Evolutionary conservation across 352 stramenopile genomes (phyloP).

Genomic region (Globisporangium cederbergense): DNA sequence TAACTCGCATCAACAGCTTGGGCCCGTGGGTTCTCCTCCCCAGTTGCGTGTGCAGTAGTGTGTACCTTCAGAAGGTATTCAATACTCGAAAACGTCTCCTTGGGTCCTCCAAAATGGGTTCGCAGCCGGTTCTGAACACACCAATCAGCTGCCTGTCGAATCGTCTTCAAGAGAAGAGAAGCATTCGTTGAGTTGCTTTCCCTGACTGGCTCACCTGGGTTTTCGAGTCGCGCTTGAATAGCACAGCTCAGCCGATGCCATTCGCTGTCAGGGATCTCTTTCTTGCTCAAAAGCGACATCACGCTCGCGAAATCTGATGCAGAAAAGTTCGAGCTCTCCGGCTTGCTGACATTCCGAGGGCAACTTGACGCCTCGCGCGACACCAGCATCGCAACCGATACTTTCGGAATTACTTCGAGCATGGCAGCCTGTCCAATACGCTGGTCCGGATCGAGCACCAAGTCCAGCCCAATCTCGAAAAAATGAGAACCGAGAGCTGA

Average conservation of each 20-base stretch:
- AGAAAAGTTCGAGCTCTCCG: conserved; percentile 21
- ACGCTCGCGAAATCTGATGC: conserved; percentile 45
- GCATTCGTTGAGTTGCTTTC: conserved; percentile 15
- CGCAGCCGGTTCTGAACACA: conserved; percentile 69
- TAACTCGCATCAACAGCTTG: background rate
- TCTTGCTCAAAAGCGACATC: conserved; percentile 28
- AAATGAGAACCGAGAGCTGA: conserved; percentile 6
- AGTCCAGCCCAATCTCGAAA: conserved; percentile 17
- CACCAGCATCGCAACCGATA: conserved; percentile 10
- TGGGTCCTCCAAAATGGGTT: conserved; percentile 70
- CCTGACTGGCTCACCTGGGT: background rate
- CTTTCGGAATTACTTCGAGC: conserved; percentile 4
- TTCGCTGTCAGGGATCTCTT: conserved; percentile 25
- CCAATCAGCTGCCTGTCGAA: conserved; percentile 61
- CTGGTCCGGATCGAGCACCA: conserved; percentile 15
- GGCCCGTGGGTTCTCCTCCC: background rate
- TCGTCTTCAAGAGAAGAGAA: conserved; percentile 23
- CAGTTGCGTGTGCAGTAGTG: conserved; percentile 5
- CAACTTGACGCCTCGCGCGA: conserved; percentile 2
- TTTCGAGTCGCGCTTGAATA: conserved; percentile 10
- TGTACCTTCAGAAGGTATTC: conserved; percentile 56
- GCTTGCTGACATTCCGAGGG: conserved; percentile 5
- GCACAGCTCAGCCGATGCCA: conserved; percentile 32
- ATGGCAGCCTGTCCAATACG: background rate
- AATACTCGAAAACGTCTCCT: conserved; percentile 74